Base-by-base conservation (phyloP, 805 yeast species). In the Pichia kluyveri region DNA sequence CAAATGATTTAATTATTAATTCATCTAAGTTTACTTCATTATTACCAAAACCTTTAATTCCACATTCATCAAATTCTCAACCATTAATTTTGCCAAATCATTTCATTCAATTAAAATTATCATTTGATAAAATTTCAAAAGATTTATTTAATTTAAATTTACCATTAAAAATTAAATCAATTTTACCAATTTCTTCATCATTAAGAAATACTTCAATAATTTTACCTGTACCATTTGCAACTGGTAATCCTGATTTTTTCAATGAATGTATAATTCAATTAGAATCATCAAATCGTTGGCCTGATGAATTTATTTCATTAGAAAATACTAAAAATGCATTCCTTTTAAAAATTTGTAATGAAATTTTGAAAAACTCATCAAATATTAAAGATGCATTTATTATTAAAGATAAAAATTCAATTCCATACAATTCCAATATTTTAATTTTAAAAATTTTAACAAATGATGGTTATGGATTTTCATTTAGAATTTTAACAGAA, bases 301-400 rank as follows among this genome's bases (percentile, higher is more conserved):
- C 99, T 2, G 95, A 86, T 64, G 96, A 93, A 62, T 62, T 88
- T 7, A 68, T 73, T 38, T 89, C 96, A 2, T 68, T 89, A 47
- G 98, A 93, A 63, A 82, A 84, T 58, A 84, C 96, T 15, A 93
- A 93, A 60, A 79, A 95, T 32, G 98, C 98, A 8, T 87, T 93
- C 56, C 68, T 91, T 56, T 62, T 93, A 46, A 84, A 84, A 56
- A 77, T 90, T 23, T 53, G 73, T 43, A 75, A 79, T 45, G 69
- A 70, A 49, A 26, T 51, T 18, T 32, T 41, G 26, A 77, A 78
- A 15, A 72, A 81, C 12, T 67, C 50, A 19, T 19, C 66, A 26
- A 39, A 40, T 15, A 23, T 17, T 15, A 86, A 84, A 60, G 69
- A 68, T 42, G 69, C 84, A 1, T 78, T 72, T 55, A 68, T 90